These are phyloP conservation scores for Fusarium citri DNA, from an alignment of 2,329 filamentous ascomycete genomes.

Conservation along the genomic window DNA sequence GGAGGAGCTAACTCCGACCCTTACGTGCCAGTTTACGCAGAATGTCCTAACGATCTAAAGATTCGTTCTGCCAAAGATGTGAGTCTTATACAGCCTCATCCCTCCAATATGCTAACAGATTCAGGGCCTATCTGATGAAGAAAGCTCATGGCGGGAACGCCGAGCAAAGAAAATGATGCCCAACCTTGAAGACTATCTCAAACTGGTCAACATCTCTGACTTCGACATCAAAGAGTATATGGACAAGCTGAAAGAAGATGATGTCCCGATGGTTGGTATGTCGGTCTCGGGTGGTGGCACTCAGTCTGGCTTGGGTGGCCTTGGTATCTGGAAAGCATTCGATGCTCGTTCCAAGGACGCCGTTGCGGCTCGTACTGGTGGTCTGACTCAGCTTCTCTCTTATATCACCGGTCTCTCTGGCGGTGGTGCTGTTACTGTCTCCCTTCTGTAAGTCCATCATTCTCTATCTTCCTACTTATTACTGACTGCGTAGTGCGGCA, in stretches of 20 bases:
- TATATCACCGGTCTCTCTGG: constrained; percentile 47
- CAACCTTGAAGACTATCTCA: constrained; percentile 38
- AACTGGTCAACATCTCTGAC: constrained; percentile 33
- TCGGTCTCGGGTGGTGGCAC: constrained; percentile 47
- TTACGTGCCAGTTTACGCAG: constrained; percentile 28
- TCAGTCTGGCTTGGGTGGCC: constrained; percentile 46
- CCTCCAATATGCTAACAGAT: rapidly evolving
- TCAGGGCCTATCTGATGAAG: constrained; percentile 41
- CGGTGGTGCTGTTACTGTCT: constrained; percentile 45
- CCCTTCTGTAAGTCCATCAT: constrained; percentile 26
- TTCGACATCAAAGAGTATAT: constrained; percentile 42
- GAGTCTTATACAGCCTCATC: rapidly evolving
- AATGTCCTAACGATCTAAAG: constrained; percentile 21
- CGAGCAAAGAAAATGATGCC: constrained; percentile 39
- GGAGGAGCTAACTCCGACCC: constrained; percentile 16
- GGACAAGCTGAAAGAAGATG: constrained; percentile 31
- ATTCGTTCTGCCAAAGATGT: constrained; percentile 26
- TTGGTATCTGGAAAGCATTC: constrained; percentile 47
- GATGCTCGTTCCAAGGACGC: constrained; percentile 42
- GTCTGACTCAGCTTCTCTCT: constrained; percentile 41
- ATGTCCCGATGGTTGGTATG: constrained; percentile 41
- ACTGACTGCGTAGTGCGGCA: constrained; percentile 30
- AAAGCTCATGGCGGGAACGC: constrained; percentile 37
- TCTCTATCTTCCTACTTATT: rapidly evolving
- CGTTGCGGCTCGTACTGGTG: constrained; percentile 37